A percentile compares a stretch with the other conserved stretches of the same genome.
phyloP scores from a whole-genome alignment of 352 stramenopile species.

The Phytophthora foliorum region DNA sequence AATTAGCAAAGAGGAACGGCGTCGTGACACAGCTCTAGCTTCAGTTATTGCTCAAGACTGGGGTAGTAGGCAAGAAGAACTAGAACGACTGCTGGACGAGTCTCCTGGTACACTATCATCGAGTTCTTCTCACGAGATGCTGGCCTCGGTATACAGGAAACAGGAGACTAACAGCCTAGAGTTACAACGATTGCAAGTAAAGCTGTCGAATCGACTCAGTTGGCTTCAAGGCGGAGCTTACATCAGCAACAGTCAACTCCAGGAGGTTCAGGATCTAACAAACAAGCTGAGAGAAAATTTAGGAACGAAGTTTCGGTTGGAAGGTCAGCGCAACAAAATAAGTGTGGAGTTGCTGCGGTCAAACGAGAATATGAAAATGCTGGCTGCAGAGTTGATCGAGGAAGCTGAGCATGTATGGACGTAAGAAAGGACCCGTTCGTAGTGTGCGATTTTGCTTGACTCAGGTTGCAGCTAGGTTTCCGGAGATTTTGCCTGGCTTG shows the following conservation, averaged over 20 bases:
- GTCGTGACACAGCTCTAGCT: constrained; percentile 2
- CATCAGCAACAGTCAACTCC: neutral
- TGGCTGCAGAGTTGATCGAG: constrained; percentile 1
- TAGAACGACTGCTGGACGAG: neutral
- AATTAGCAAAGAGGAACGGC: constrained; percentile 2
- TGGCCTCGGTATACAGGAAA: neutral
- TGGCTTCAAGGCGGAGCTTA: neutral
- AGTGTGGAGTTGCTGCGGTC: neutral
- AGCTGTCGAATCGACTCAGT: constrained; percentile 1
- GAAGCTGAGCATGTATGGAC: neutral
- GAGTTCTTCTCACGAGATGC: neutral
- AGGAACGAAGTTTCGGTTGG: neutral
- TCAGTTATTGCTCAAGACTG: constrained; percentile 3
- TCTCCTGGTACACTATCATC: neutral
- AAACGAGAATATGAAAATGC: constrained; percentile 1
- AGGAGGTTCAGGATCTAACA: neutral
- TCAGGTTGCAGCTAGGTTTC: too few species aligned
- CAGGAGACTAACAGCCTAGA: neutral
- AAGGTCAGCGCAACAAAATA: neutral
- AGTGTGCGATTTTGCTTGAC: too few species aligned
- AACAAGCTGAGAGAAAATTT: neutral
- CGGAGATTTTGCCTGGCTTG: too few species aligned
- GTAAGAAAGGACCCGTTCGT: neutral
- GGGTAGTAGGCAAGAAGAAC: neutral
- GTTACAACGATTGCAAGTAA: neutral